phyloP scores from a whole-genome alignment of 2,329 filamentous ascomycete species.

The Sclerotinia minor region DNA sequence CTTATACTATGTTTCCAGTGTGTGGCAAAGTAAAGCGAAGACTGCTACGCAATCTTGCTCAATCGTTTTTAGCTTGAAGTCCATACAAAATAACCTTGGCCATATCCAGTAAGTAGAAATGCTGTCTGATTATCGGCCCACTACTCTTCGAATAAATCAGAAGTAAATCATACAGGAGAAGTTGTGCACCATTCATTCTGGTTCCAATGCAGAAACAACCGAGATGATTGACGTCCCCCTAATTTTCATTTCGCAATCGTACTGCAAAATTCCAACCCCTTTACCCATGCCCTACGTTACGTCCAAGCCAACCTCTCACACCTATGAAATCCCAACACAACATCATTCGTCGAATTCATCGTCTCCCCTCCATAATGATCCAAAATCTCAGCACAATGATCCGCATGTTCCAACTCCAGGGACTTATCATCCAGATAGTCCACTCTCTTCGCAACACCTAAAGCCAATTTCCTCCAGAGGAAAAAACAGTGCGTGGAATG shows the following conservation, averaged over 20 bases:
- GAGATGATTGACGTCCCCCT: too few relatives aligned
- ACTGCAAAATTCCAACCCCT: neutral
- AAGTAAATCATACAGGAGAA: neutral
- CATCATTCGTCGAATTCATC: constrained; percentile 14
- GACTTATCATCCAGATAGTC: constrained; percentile 12
- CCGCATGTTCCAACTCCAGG: constrained; percentile 13
- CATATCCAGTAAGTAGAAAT: neutral
- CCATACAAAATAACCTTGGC: neutral
- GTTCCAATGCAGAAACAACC: neutral
- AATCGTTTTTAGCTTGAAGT: neutral
- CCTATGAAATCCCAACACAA: constrained; percentile 14
- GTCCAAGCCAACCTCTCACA: constrained; percentile 12
- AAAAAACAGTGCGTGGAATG: constrained; percentile 16
- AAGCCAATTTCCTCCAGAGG: constrained; percentile 10
- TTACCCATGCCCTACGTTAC: neutral
- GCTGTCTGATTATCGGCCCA: neutral
- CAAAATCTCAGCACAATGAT: constrained; percentile 14
- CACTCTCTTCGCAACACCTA: constrained; percentile 5
- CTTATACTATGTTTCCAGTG: too few relatives aligned
- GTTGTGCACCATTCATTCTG: neutral
- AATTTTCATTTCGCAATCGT: neutral
- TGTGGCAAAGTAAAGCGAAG: too few relatives aligned
- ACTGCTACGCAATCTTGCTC: neutral
- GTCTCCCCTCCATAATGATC: constrained; percentile 19
- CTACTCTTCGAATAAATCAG: too few relatives aligned